Percentiles rank a stretch among this genome's conserved stretches.
These are phyloP conservation scores for Grosmannia huntii DNA, from an alignment of 2,329 filamentous ascomycete species.

Conservation along the genomic window DNA sequence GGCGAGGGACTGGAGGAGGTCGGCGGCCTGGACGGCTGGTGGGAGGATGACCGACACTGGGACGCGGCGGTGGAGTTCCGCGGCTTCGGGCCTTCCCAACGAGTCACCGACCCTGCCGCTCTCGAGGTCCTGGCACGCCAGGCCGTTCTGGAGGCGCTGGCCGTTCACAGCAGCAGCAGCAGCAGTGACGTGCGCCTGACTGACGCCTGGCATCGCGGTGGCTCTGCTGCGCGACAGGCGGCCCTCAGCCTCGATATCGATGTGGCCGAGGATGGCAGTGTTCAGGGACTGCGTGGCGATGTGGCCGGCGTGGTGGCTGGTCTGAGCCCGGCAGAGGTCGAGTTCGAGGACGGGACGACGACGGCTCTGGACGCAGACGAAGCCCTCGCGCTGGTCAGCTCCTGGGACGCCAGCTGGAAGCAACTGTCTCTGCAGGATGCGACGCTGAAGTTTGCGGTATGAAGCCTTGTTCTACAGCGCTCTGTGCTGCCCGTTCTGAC, in stretches of 20 bases:
- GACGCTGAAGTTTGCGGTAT: constrained; percentile 60
- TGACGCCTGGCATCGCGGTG: constrained; percentile 18
- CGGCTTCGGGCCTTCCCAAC: constrained; percentile 28
- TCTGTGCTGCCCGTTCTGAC: constrained; percentile 19
- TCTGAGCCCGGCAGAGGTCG: constrained; percentile 11
- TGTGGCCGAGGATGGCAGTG: constrained; percentile 27
- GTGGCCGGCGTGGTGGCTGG: constrained; percentile 15
- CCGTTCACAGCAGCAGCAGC: constrained; percentile 22
- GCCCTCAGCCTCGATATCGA: constrained; percentile 25
- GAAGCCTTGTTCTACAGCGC: too few species aligned
- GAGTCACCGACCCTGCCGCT: constrained; percentile 28
- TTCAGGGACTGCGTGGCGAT: constrained; percentile 18
- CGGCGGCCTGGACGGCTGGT: constrained; percentile 36
- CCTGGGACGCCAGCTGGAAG: constrained; percentile 46
- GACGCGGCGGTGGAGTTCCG: constrained; percentile 28
- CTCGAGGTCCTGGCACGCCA: constrained; percentile 36
- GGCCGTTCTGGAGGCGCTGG: constrained; percentile 39
- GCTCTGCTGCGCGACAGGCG: constrained; percentile 20
- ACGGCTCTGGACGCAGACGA: constrained; percentile 20
- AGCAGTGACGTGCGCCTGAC: constrained; percentile 12
- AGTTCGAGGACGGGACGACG: not conserved
- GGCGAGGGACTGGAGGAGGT: constrained; percentile 34
- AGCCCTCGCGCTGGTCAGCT: constrained; percentile 27
- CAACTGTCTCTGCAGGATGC: constrained; percentile 41
- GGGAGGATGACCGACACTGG: constrained; percentile 42